Percentiles rank a stretch among this genome's conserved stretches.
These are phyloP conservation scores for Oryza longistaminata DNA, from an alignment of 176 grass and related monocot species.

Conservation along the genomic window DNA sequence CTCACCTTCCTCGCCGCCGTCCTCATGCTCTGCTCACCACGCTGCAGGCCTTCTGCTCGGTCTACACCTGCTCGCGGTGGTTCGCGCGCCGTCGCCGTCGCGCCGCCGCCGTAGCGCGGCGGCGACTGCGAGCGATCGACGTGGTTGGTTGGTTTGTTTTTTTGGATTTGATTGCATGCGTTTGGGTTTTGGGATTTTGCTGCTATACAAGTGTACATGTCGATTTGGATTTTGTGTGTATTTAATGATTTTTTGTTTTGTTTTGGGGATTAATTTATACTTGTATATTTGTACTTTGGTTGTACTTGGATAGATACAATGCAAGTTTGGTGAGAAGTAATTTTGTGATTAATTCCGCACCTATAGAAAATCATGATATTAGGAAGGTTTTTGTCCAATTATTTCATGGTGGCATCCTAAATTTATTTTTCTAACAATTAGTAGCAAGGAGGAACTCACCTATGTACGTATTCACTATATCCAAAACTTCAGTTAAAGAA, in stretches of 20 bases:
- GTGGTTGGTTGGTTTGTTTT: neutral
- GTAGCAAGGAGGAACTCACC: neutral
- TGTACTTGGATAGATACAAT: neutral
- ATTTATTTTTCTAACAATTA: neutral
- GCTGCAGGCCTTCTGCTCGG: constrained; percentile 81
- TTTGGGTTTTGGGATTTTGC: neutral
- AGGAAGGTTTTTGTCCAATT: neutral
- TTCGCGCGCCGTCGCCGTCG: constrained; percentile 58
- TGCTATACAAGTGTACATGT: neutral
- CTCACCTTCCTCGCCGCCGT: constrained; percentile 79
- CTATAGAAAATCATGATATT: neutral
- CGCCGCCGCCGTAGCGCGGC: neutral
- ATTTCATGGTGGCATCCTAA: neutral
- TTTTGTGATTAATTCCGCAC: neutral
- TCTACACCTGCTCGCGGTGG: constrained; percentile 84
- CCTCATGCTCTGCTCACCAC: constrained; percentile 75
- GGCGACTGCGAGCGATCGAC: neutral
- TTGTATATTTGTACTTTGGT: neutral
- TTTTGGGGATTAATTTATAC: neutral
- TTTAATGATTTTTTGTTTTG: neutral
- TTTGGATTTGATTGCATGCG: neutral
- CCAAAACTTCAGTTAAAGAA: too few relatives aligned
- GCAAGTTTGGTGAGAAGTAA: neutral
- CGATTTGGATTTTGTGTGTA: neutral
- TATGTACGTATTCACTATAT: neutral